Percentiles rank a stretch among this genome's conserved stretches.
These are phyloP conservation scores for Tillandsia leiboldiana DNA, from an alignment of 176 grass and related monocot species.

Conservation along the genomic window DNA sequence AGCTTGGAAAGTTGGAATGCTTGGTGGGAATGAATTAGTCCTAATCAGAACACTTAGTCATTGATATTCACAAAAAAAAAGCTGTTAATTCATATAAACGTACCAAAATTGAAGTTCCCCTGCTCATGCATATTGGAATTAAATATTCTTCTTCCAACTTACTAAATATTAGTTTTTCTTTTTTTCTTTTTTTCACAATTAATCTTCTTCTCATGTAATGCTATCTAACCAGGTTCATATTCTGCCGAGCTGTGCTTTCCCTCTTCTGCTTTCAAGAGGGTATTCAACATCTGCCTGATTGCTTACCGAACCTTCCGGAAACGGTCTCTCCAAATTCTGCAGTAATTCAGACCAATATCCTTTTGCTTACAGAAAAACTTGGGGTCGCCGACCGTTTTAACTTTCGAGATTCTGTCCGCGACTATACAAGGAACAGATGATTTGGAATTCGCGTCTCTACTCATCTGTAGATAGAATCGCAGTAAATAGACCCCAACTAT, in stretches of 20 bases:
- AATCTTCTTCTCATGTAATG: slow-evolving; percentile 4
- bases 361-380: slow-evolving; percentile 65
- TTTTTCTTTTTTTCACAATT: slow-evolving; percentile 4
- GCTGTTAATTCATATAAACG: too few relatives aligned
- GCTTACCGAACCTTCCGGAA: slow-evolving; percentile 70
- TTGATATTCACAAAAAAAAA: too few relatives aligned
- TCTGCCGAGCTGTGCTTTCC: slow-evolving; percentile 74
- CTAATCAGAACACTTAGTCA: background rate
- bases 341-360: slow-evolving; percentile 46
- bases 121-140: too few relatives aligned
- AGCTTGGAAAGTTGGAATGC: background rate
- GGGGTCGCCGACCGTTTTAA: slow-evolving; percentile 54
- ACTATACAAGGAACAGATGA: slow-evolving; percentile 30
- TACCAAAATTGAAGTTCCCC: too few relatives aligned
- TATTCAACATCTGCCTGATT: slow-evolving; percentile 50
- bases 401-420: slow-evolving; percentile 31
- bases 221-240: slow-evolving; percentile 75
- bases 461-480: slow-evolving; percentile 77
- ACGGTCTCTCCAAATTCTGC: slow-evolving; percentile 51
- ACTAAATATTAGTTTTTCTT: slow-evolving; percentile 4
- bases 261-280: slow-evolving; percentile 33
- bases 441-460: slow-evolving; percentile 29
- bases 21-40: background rate
- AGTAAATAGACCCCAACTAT: slow-evolving; percentile 86
- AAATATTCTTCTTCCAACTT: too few relatives aligned